phyloP scores from a whole-genome alignment of 2,329 filamentous ascomycete genomes.

The Aphanocladium album region DNA sequence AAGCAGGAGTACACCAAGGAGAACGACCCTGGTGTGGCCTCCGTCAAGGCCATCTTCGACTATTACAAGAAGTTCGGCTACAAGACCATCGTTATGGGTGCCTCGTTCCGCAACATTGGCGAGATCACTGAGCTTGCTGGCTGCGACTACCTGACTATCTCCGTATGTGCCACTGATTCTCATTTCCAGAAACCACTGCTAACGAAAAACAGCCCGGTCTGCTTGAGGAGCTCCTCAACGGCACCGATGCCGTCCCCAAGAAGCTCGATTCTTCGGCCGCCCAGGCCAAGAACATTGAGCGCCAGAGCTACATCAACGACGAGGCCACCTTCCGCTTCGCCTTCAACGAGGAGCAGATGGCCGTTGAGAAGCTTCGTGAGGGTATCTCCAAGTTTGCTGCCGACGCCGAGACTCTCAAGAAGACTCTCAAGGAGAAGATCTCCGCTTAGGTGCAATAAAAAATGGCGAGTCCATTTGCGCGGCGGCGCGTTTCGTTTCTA shows the following conservation, averaged over 20 bases:
- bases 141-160: constrained; percentile 98
- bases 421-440: constrained; percentile 85
- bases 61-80: constrained; percentile 99
- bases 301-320: constrained; percentile 85
- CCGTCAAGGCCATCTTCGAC: constrained; percentile 92
- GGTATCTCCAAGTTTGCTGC: constrained; percentile 99
- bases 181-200: constrained; percentile 14
- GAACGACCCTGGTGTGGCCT: constrained; percentile 94
- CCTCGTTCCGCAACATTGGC: constrained; percentile 91
- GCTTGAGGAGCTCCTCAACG: constrained; percentile 91
- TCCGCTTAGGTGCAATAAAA: constrained; percentile 29
- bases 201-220: constrained; percentile 67
- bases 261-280: constrained; percentile 78
- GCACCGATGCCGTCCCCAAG: constrained; percentile 73
- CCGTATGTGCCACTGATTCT: constrained; percentile 50
- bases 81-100: constrained; percentile 99
- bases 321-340: constrained; percentile 94
- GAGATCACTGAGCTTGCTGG: constrained; percentile 98
- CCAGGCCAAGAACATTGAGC: constrained; percentile 66
- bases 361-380: constrained; percentile 97
- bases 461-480: not conserved
- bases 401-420: constrained; percentile 90
- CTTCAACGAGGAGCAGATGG: constrained; percentile 99
- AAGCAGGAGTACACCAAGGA: constrained; percentile 89
- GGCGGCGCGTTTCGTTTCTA: not conserved